Base-by-base conservation (phyloP, 208 protist species). In the Polymyxa betae region DNA sequence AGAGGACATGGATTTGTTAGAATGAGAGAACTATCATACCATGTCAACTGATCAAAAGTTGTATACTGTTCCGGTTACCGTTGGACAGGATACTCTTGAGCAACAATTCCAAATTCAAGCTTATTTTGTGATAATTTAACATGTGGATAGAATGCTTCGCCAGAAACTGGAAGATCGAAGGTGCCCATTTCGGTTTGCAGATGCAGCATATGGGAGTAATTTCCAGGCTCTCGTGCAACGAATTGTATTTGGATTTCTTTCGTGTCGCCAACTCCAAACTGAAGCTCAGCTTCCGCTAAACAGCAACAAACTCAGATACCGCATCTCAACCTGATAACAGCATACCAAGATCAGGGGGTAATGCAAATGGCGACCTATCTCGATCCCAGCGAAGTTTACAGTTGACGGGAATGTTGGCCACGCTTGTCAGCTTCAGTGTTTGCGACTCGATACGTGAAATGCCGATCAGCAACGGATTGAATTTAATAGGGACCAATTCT, bases 1-100 rank as follows among this genome's bases (percentile, higher is more conserved):
- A 82, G 72, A 35, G 72, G 72, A 82, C 72, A 82, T n/a, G 72
- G 72, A 43, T 82, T 82, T 43, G 72, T 40, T 43, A 82, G 5
- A 5, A n/a, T 82, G 35, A 5, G 5, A 5, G 40, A 45, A 20
- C 72, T 82, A 12, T 40, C n/a, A 5, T 16, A 35, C 16, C n/a
- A 35, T 5, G 5, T 5, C 5, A 82, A 5, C 5, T 45, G 5
- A 5, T n/a, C 72, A n/a, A 82, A 82, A 82, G 10, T n/a, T 20
- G 10, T 5, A 5, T 82, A 38, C 5, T 82, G 5, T 12, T 16
- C 5, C 5, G 72, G 10, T 43, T 45, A 43, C 72, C 72, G 5
- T 43, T 82, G 35, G 35, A 82, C 16, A 35, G 72, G 72, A 43
- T 82, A 82, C 5, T 82, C 72, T 35, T 45, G 35, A 35, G 72